Percentiles rank a stretch among this genome's conserved stretches.
Conservation (phyloP, 2,329 filamentous ascomycete genomes). For the Lasiodiplodia sp. region DNA sequence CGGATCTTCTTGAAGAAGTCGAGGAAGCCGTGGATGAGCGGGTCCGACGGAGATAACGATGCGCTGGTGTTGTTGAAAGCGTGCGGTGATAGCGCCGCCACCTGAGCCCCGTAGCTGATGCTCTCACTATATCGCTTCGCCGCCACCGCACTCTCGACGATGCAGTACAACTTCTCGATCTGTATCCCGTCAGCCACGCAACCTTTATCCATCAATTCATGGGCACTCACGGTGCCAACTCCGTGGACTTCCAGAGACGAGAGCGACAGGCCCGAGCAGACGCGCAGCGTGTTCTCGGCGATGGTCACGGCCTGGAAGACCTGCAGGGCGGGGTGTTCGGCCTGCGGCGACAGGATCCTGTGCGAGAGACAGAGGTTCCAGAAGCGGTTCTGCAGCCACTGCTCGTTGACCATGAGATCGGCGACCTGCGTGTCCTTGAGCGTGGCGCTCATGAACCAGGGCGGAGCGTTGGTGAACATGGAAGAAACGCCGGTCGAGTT, state of each 20-base stretch:
- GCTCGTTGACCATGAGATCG: constrained; percentile 52
- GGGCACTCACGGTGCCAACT: constrained; percentile 51
- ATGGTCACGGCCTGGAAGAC: constrained; percentile 47
- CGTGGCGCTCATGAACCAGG: constrained; percentile 46
- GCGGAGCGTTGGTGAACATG: constrained; percentile 38
- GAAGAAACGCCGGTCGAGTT: background rate
- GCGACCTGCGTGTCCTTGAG: constrained; percentile 51
- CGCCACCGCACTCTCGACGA: constrained; percentile 32
- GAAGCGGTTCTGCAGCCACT: constrained; percentile 53
- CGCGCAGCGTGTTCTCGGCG: constrained; percentile 44
- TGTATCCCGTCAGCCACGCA: constrained; percentile 1
- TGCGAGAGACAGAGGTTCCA: constrained; percentile 53
- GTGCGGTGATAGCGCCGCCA: constrained; percentile 18
- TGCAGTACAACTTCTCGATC: constrained; percentile 28
- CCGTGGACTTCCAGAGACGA: constrained; percentile 53
- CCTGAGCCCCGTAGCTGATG: constrained; percentile 14
- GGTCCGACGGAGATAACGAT: constrained; percentile 7
- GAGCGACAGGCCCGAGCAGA: constrained; percentile 43
- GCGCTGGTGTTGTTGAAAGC: constrained; percentile 14
- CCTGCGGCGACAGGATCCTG: constrained; percentile 33
- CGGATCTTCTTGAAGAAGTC: constrained; percentile 27
- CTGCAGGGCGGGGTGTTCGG: constrained; percentile 47
- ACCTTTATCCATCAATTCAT: constrained; percentile 44
- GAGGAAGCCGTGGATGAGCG: constrained; percentile 21
- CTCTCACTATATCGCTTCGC: constrained; percentile 15